These are phyloP conservation scores for Phytophthora citrophthora DNA, from an alignment of 352 stramenopile species.

Conservation along the genomic window DNA sequence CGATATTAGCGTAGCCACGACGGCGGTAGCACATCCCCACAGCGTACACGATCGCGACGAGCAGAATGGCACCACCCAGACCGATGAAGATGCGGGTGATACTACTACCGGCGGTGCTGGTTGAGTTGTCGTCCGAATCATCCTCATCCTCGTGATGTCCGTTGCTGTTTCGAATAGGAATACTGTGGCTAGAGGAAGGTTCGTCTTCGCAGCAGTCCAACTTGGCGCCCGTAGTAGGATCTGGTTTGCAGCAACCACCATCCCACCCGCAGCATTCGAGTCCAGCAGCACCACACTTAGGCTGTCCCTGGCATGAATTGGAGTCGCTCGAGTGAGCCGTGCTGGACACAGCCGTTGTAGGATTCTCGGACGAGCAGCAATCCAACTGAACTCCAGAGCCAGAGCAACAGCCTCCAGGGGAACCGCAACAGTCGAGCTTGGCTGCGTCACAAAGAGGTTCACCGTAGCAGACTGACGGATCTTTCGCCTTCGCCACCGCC, in stretches of 20 bases:
- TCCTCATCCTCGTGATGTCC: constrained; percentile 16
- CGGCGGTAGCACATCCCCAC: constrained; percentile 67
- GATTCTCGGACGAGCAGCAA: constrained; percentile 42
- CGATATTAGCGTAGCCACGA: constrained; percentile 68
- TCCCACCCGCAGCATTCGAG: constrained; percentile 54
- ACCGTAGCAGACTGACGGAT: constrained; percentile 39
- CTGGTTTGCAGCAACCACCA: constrained; percentile 51
- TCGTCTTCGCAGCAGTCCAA: constrained; percentile 51
- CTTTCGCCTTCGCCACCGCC: constrained; percentile 14
- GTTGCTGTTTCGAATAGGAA: constrained; percentile 24
- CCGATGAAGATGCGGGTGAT: constrained; percentile 47
- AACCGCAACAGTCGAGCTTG: constrained; percentile 53
- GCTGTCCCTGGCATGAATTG: constrained; percentile 46
- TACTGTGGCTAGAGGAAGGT: constrained; percentile 8
- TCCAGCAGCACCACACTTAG: constrained; percentile 43
- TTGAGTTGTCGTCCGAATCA: constrained; percentile 27
- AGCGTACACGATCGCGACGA: constrained; percentile 50
- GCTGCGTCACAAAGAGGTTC: constrained; percentile 50
- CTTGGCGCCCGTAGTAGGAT: constrained; percentile 33
- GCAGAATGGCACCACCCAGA: constrained; percentile 43
- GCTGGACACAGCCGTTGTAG: background rate
- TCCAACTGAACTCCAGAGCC: constrained; percentile 40
- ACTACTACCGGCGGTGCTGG: constrained; percentile 2
- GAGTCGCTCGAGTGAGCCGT: constrained; percentile 12
- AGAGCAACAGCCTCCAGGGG: constrained; percentile 53